phyloP scores from a whole-genome alignment of 805 yeast species.

The Candida nitratophila region DNA sequence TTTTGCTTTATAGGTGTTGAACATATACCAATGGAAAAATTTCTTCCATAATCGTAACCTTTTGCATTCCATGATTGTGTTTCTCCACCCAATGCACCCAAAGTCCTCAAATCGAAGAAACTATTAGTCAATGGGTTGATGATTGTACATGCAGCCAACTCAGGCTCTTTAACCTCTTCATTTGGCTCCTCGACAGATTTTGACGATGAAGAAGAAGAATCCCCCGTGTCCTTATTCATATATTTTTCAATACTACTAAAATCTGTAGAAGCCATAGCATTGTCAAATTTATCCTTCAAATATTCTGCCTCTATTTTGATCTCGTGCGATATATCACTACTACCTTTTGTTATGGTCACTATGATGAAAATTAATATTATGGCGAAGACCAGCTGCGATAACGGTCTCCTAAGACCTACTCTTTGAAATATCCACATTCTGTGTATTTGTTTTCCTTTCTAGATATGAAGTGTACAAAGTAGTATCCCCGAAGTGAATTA shows the following conservation, averaged over 20 bases:
- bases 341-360: not conserved
- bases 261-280: not conserved
- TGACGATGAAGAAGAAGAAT: too few relatives aligned
- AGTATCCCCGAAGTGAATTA: too few relatives aligned
- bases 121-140: conserved; percentile 77
- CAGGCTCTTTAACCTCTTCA: not conserved
- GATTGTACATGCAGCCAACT: conserved; percentile 64
- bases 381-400: not conserved
- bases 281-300: not conserved
- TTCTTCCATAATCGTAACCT: conserved; percentile 63
- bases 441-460: too few relatives aligned
- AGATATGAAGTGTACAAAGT: too few relatives aligned
- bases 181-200: not conserved
- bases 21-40: conserved; percentile 72
- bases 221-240: not conserved
- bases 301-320: conserved; percentile 1
- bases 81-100: conserved; percentile 25
- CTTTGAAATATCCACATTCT: not conserved
- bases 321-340: not conserved
- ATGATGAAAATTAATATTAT: not conserved
- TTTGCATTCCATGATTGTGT: conserved; percentile 55
- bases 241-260: not conserved
- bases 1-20: conserved; percentile 40
- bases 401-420: not conserved
- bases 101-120: conserved; percentile 37